Conservation (phyloP, 257 asterid species). For the Fraxinus pennsylvanica region DNA sequence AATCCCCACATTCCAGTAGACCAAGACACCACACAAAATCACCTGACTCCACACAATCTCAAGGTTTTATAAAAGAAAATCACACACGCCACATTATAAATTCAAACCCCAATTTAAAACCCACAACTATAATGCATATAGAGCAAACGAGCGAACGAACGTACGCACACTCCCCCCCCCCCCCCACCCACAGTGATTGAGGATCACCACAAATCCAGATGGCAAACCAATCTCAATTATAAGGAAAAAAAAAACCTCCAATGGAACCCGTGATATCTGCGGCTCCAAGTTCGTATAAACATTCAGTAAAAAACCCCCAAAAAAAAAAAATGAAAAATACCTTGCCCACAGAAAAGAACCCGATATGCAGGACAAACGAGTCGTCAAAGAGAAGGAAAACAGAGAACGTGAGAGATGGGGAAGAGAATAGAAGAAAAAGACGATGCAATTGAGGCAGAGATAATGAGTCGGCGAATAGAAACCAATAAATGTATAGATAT, state of each 20-base stretch:
- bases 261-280: conserved; percentile 4
- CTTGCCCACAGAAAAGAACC: conserved; percentile 9
- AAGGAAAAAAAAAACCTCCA: conserved; percentile 11
- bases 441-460: conserved; percentile 34
- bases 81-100: conserved; percentile 14
- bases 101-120: neutral
- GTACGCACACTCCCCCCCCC: conserved; percentile 8
- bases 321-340: conserved; percentile 21
- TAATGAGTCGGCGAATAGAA: conserved; percentile 37
- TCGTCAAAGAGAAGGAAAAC: neutral
- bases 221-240: conserved; percentile 22
- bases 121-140: neutral
- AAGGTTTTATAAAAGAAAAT: conserved; percentile 22
- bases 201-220: conserved; percentile 29
- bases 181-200: conserved; percentile 19
- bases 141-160: neutral
- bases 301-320: conserved; percentile 14
- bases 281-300: neutral
- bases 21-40: conserved; percentile 9
- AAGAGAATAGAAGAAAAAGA: conserved; percentile 8
- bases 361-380: neutral
- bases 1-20: conserved; percentile 11
- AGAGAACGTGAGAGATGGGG: conserved; percentile 7
- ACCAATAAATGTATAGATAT: conserved; percentile 2
- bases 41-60: conserved; percentile 10